A percentile compares a stretch with the other conserved stretches of the same genome.
Evolutionary conservation across 148 eudicot species (phyloP).

Genomic region (Nyssa sinensis): DNA sequence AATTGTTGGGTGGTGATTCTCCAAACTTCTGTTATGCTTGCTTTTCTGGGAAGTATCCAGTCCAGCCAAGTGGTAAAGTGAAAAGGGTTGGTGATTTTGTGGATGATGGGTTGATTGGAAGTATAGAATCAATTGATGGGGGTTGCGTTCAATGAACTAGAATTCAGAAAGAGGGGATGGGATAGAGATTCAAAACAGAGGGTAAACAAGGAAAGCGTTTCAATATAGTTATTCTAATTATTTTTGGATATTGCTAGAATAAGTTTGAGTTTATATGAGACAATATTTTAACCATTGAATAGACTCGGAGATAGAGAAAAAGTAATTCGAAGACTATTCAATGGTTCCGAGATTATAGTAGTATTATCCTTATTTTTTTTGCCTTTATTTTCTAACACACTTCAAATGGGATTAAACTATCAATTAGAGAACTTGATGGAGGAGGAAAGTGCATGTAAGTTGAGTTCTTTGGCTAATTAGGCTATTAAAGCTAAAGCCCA

Average conservation of each 20-base stretch:
- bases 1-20: slow-evolving; percentile 51
- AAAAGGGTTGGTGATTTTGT: slow-evolving; percentile 58
- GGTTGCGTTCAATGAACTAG: slow-evolving; percentile 33
- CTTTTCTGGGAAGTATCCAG: slow-evolving; percentile 79
- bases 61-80: slow-evolving; percentile 56
- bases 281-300: too few relatives aligned
- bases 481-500: neutral
- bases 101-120: slow-evolving; percentile 45
- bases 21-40: slow-evolving; percentile 76
- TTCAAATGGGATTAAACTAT: too few relatives aligned
- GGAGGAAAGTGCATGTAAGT: too few relatives aligned
- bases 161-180: slow-evolving; percentile 26
- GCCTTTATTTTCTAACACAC: too few relatives aligned
- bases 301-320: too few relatives aligned
- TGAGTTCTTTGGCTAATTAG: too few relatives aligned
- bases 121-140: slow-evolving; percentile 29
- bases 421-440: too few relatives aligned
- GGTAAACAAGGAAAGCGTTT: slow-evolving; percentile 19
- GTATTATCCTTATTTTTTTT: too few relatives aligned
- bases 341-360: too few relatives aligned
- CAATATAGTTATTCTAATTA: slow-evolving; percentile 1
- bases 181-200: slow-evolving; percentile 1
- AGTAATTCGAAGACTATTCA: too few relatives aligned
- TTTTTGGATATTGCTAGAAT: too few relatives aligned
- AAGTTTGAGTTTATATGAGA: too few relatives aligned